These are phyloP conservation scores for Eucalyptus dawsonii DNA, from an alignment of 345 rosid species.

Conservation along the genomic window DNA sequence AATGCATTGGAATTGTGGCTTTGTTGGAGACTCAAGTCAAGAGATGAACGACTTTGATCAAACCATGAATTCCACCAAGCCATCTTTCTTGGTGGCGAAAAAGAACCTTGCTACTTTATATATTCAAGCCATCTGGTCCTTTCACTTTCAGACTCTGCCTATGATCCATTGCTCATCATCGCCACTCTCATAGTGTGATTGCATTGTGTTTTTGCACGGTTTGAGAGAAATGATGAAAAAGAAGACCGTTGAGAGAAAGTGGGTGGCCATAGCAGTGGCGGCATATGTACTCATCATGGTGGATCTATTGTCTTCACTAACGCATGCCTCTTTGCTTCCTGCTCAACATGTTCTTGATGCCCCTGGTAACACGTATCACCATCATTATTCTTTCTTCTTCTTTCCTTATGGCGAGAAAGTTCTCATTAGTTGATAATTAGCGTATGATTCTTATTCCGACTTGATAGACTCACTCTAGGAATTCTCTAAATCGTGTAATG, in stretches of 20 bases:
- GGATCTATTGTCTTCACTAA: background rate
- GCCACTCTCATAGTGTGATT: background rate
- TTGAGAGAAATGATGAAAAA: background rate
- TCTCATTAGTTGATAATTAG: background rate
- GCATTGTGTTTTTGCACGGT: background rate
- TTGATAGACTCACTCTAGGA: background rate
- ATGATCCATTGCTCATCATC: background rate
- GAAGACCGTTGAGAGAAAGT: background rate
- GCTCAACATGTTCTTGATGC: background rate
- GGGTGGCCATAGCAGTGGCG: background rate
- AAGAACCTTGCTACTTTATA: background rate
- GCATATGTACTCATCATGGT: background rate
- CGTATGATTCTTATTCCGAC: background rate
- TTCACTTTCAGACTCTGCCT: background rate
- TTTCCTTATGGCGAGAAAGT: background rate
- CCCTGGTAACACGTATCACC: background rate
- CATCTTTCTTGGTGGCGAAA: background rate
- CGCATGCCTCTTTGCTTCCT: background rate
- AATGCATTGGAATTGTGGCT: background rate
- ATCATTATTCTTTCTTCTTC: background rate
- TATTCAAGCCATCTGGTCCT: background rate
- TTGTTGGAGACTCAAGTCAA: background rate
- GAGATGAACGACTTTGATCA: background rate
- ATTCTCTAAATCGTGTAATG: background rate
- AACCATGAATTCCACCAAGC: background rate